Base-by-base conservation (phyloP, 2,329 filamentous ascomycete genomes). In the Fusarium miscanthi region DNA sequence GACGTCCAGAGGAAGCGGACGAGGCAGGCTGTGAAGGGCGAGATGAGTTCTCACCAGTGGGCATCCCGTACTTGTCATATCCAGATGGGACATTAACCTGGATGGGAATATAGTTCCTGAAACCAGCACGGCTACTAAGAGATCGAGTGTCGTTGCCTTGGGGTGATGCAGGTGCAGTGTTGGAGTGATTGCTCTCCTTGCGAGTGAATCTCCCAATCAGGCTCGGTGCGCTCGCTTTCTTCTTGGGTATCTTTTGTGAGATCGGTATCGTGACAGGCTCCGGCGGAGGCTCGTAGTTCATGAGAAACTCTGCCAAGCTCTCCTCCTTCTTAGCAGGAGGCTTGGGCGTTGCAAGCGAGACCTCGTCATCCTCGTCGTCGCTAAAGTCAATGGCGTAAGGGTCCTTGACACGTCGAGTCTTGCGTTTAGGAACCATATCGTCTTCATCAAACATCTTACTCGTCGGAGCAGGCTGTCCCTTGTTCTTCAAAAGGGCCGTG, bases 361-460 rank as follows among this genome's bases (percentile, higher is more conserved):
- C 84, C 10, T 90, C 87, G 14, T 82, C 84, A 10, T 90, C 87
- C 23, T 89, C 77, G 4, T 90, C 86, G 62, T 94, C 92, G 75
- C 91, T 93, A 35, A 90, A 85, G 78, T 98, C 95, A 71, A 98
- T 94, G n/a, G 94, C 94, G 74, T 98, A 98, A 0, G 95, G 96
- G 77, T 99, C 96, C 63, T 89, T 93, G 57, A 94, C 90, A 33
- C 94, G 90, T 49, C 92, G 89, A 48, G 92, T 93, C 78, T 93
- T 97, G 59, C 93, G 89, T 75, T 89, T 88, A 9, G 93, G 92
- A 79, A 90, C 87, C 77, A 86, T 85, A 53, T 88, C 84, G 3
- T 86, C 85, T 5, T 88, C 85, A 33, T 85, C 85, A 69, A 86
- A 84, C 58, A 82, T 80, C 56, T 81, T 84, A 52, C 77, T 79